Evolutionary conservation across 2,329 filamentous ascomycete genomes (phyloP), one percentile per base, ranked within the genome.

Genomic region (Sporothrix variecibatus): DNA sequence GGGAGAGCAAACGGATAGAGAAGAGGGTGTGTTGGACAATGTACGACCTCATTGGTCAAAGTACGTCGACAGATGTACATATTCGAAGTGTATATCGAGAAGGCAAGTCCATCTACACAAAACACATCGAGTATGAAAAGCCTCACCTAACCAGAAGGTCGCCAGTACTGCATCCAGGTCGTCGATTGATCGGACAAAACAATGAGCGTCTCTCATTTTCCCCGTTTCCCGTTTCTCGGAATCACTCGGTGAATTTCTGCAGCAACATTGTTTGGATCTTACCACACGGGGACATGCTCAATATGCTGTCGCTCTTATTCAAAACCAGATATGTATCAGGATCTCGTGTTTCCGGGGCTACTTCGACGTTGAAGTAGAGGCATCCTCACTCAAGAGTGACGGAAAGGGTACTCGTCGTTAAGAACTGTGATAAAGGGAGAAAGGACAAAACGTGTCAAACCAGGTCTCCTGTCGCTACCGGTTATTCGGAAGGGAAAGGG

Each of bases 291-390:
- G 28, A 60, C 20, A 34, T 60, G 1, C 15, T 34, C 23, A 9
- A 26, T 67, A 31, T 38, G 17, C 11, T 23, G n/a, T 40, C 62
- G 38, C 28, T 2, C n/a, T 40, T 43, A 40, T 26, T 67, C n/a
- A 40, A 67, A 46, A 67, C 58, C 58, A 64, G 58, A 31, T 15
- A 23, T 67, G 38, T 67, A 20, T 67, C 62, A 46, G 62, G 38
- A 67, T 67, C 12, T 40, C 38, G 62, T 67, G 62, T 67, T 67
- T 46, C 62, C 62, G 38, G 62, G 38, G 11, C 28, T 43, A 17
- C 23, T 34, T 40, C 38, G 7, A 28, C 23, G 23, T 3, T 15
- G 15, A 23, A 56, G 51, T 26, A 56, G 43, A 17, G 3, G 43
- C 15, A 49, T 7, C 28, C 23, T 26, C 7, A 1, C 23, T 6